A percentile compares a stretch with the other conserved stretches of the same genome.
These are phyloP conservation scores for Didymosphaeria variabile DNA, from an alignment of 2,329 filamentous ascomycete species.

Conservation along the genomic window DNA sequence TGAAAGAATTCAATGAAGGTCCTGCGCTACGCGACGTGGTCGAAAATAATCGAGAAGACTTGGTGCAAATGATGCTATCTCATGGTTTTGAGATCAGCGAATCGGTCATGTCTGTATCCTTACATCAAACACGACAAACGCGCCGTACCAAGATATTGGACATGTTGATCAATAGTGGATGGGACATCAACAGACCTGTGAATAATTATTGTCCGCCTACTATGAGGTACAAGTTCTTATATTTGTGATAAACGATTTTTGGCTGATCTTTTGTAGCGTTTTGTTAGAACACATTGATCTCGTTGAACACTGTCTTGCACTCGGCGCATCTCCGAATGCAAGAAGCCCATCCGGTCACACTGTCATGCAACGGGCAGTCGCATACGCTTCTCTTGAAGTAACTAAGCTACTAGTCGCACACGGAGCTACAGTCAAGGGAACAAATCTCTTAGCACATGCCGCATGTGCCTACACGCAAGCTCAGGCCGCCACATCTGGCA, in stretches of 20 bases:
- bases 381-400: not conserved
- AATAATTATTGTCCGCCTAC: constrained; percentile 3
- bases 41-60: not conserved
- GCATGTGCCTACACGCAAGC: not conserved
- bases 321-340: constrained; percentile 1
- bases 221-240: not conserved
- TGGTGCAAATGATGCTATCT: not conserved
- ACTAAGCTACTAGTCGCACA: not conserved
- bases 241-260: not conserved
- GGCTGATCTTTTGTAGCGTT: not conserved
- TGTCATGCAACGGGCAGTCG: not conserved
- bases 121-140: not conserved
- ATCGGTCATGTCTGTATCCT: not conserved
- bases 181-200: constrained; percentile 3
- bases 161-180: not conserved
- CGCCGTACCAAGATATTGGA: not conserved
- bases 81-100: not conserved
- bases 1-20: not conserved
- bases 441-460: not conserved
- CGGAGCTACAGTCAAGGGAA: not conserved
- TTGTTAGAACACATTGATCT: not conserved
- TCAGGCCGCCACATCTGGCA: not conserved
- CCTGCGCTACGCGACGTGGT: constrained; percentile 2
- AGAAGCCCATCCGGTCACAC: constrained; percentile 2
- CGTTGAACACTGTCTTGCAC: constrained; percentile 3